Conservation (phyloP, 1,284 basidiomycete species). For the Polyporus tsugae region DNA sequence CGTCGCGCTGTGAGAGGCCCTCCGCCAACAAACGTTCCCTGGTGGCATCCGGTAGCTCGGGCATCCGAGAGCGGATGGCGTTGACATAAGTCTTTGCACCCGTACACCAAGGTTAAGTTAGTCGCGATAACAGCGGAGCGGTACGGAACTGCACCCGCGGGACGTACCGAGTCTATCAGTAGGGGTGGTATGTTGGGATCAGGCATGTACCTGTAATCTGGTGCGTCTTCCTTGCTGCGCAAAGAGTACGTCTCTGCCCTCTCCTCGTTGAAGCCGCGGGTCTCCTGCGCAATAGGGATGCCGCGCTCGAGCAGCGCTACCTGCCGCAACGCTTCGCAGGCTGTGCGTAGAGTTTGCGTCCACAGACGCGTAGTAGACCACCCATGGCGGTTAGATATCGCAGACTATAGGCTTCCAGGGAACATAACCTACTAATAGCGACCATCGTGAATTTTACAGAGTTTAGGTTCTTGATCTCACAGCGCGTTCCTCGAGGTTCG, state of each 20-base stretch:
- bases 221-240: constrained; percentile 92
- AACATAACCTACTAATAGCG: constrained; percentile 78
- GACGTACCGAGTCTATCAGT: constrained; percentile 63
- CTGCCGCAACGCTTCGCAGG: constrained; percentile 78
- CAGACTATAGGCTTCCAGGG: neutral
- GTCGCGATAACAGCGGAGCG: constrained; percentile 8
- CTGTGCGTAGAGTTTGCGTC: constrained; percentile 41
- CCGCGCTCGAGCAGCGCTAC: constrained; percentile 64
- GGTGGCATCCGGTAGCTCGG: constrained; percentile 81
- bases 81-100: constrained; percentile 65
- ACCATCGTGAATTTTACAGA: constrained; percentile 88
- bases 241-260: constrained; percentile 84
- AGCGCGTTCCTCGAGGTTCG: constrained; percentile 81
- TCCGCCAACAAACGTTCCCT: constrained; percentile 62
- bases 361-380: neutral
- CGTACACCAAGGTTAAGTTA: neutral
- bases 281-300: constrained; percentile 78
- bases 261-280: constrained; percentile 90
- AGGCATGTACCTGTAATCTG: constrained; percentile 98
- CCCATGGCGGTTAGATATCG: constrained; percentile 15
- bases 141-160: neutral
- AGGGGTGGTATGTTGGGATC: constrained; percentile 92
- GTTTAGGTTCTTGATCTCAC: constrained; percentile 98
- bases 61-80: constrained; percentile 64
- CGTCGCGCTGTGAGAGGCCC: constrained; percentile 70